Evolutionary conservation across 2,329 filamentous ascomycete species (phyloP).

Genomic region (Diplocarpon mali): DNA sequence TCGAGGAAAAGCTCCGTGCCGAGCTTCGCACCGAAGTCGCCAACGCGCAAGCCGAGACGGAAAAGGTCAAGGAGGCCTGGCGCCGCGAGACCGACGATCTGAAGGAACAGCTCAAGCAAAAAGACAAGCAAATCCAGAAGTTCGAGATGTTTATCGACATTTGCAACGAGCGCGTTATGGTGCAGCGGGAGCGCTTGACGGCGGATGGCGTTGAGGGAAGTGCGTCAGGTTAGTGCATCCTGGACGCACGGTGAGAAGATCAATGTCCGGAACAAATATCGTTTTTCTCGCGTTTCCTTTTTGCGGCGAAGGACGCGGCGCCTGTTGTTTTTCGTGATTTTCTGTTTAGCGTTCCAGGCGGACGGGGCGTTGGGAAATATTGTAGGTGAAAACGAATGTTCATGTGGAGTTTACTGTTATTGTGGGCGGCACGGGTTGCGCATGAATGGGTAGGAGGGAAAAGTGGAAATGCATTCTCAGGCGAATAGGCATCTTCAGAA

Average conservation of each 20-base stretch:
- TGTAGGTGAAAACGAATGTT: too few species aligned
- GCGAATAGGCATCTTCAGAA: too few species aligned
- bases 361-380: too few species aligned
- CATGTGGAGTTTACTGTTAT: too few species aligned
- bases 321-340: too few species aligned
- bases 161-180: constrained; percentile 55
- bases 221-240: constrained; percentile 10
- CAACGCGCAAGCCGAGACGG: constrained; percentile 45
- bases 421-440: too few species aligned
- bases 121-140: constrained; percentile 49
- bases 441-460: too few species aligned
- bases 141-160: constrained; percentile 63
- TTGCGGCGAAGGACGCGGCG: too few species aligned
- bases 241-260: not conserved
- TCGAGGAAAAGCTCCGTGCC: constrained; percentile 52
- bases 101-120: constrained; percentile 49
- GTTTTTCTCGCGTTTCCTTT: too few species aligned
- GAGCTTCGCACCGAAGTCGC: constrained; percentile 50
- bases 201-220: constrained; percentile 22
- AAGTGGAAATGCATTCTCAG: too few species aligned
- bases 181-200: constrained; percentile 43
- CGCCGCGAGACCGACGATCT: constrained; percentile 47
- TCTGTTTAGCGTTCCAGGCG: too few species aligned
- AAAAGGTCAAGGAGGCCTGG: constrained; percentile 44
- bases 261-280: too few species aligned